Base-by-base conservation (phyloP, 805 yeast genomes). In the Candida palmyrensis region DNA sequence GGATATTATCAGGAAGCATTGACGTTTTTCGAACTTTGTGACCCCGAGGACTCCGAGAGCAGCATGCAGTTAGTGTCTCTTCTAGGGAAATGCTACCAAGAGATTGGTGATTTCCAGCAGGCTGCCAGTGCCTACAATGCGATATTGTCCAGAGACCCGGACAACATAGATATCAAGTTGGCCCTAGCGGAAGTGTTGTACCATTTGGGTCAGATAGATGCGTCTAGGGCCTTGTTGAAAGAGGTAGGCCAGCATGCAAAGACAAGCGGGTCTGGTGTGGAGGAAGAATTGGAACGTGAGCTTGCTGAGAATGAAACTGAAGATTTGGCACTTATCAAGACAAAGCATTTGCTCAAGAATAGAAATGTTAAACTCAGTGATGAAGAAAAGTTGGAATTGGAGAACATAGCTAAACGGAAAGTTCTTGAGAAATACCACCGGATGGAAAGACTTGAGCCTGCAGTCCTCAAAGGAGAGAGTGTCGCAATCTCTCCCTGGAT, bases 161-260 rank as follows among this genome's bases (percentile, higher is more conserved):
- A 68, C 7, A 79, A 86, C 44, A 58, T 83, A 20, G 95, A 88
- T 40, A 74, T 80, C 8, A 77, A 82, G 45, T 68, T 89, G 18
- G 80, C 84, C 0, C 62, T 92, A 17, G 95, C 92, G 0, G 97
- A 92, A 57, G 76, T 87, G 1, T 74, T 79, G 39, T 85, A 80
- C 42, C 77, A 78, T 47, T 53, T 79, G 10, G 82, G 78, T 11
- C 79, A 79, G 27, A 62, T 66, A 18, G 78, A 71, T 8, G 67
- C 67, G n/a, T 79, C 87, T 8, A 68, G 72, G 16, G 47, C 54
- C 15, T 54, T 82, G 15, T 59, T 81, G 33, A 62, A 62, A 14
- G 82, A 78, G 40, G 82, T 81, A 0, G 32, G 25, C 10, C 13
- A 29, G 7, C 23, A 29, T 21, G 25, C 22, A 5, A 16, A 27